Percentiles rank a stretch among this genome's conserved stretches.
These are phyloP conservation scores for Haplosporangium sp. DNA, from an alignment of 371 early-diverging fungal species.

Conservation along the genomic window DNA sequence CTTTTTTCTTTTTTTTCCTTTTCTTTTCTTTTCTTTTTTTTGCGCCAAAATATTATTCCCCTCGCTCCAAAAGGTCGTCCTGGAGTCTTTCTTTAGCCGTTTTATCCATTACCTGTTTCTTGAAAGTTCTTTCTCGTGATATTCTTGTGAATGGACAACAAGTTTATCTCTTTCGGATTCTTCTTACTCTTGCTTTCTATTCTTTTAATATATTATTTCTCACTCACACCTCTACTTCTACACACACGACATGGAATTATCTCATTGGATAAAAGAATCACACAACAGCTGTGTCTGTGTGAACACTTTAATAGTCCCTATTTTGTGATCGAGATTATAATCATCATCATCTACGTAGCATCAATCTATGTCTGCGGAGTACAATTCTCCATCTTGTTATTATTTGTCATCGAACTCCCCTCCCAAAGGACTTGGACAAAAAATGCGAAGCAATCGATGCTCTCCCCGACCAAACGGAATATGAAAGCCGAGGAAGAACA, in stretches of 20 bases:
- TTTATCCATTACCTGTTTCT: no score
- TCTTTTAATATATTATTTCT: background rate
- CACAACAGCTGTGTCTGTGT: background rate
- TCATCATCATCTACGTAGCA: background rate
- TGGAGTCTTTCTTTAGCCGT: no score
- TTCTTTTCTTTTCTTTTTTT: no score
- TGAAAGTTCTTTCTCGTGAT: no score
- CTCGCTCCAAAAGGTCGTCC: no score
- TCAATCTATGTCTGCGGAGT: background rate
- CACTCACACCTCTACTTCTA: background rate
- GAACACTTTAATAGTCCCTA: background rate
- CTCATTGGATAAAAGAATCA: background rate
- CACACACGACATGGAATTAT: constrained; percentile 1
- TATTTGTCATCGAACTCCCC: background rate
- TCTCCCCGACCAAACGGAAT: no score
- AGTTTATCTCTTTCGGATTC: background rate
- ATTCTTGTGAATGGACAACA: no score
- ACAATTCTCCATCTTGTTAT: background rate
- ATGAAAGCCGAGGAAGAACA: background rate
- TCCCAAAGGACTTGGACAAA: no score
- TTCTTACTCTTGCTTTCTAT: background rate
- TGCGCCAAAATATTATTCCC: no score
- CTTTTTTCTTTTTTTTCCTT: background rate
- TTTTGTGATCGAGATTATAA: background rate
- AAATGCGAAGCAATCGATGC: no score